Conservation (phyloP, 2,329 filamentous ascomycete genomes). For the Cytospora mali region DNA sequence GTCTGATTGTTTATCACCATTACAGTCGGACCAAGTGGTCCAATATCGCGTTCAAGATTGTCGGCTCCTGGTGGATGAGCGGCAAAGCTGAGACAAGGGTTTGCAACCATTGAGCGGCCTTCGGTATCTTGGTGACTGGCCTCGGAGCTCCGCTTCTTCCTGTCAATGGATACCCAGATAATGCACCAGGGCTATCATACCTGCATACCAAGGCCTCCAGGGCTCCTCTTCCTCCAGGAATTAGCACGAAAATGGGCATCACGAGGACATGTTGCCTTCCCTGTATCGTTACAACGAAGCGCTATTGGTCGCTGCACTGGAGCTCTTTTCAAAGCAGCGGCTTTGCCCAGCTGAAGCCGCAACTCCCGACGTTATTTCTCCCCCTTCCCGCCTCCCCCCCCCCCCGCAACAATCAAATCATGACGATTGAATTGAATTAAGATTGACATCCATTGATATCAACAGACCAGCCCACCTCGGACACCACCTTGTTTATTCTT, state of each 20-base stretch:
- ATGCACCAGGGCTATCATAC: constrained; percentile 18
- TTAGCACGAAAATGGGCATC: constrained; percentile 10
- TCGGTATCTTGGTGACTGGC: constrained; percentile 7
- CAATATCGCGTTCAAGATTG: constrained; percentile 8
- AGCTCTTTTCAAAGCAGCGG: not conserved
- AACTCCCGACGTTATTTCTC: not conserved
- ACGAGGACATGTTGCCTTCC: constrained; percentile 13
- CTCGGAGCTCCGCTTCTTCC: constrained; percentile 15
- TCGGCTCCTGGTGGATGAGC: constrained; percentile 21
- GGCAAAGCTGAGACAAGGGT: constrained; percentile 27
- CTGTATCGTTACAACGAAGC: not conserved
- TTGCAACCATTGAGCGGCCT: constrained; percentile 18
- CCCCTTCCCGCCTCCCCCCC: not conserved
- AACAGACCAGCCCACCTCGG: constrained; percentile 6
- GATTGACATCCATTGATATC: constrained; percentile 16
- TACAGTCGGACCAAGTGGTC: not conserved
- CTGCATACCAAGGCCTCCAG: constrained; percentile 10
- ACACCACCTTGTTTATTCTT: constrained; percentile 7
- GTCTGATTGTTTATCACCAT: not conserved
- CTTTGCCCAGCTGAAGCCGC: constrained; percentile 2
- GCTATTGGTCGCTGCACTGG: not conserved
- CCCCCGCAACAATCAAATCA: constrained; percentile 4
- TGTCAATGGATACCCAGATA: constrained; percentile 7
- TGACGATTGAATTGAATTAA: constrained; percentile 4
- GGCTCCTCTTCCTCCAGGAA: constrained; percentile 10